phyloP scores from a whole-genome alignment of 148 eudicot species.

The Rhododendron kiyosumense region DNA sequence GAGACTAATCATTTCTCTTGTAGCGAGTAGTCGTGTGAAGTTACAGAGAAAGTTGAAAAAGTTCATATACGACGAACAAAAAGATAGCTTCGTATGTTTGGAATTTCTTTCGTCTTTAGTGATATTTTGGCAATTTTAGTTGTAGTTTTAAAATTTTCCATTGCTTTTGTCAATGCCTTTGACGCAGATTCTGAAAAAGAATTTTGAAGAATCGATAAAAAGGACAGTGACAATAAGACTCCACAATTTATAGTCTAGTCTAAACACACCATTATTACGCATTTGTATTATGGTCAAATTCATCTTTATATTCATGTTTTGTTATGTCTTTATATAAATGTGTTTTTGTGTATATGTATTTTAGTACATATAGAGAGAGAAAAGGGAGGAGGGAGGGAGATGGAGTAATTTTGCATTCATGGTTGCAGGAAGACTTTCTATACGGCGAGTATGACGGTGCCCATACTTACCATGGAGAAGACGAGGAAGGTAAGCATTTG shows the following conservation, averaged over 20 bases:
- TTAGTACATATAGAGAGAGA: background rate
- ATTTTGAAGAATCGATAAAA: background rate
- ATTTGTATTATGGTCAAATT: background rate
- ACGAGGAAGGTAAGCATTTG: conserved; percentile 46
- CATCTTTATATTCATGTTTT: background rate
- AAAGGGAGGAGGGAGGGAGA: background rate
- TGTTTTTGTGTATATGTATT: background rate
- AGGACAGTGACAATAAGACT: background rate
- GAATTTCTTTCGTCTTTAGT: background rate
- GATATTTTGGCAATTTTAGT: background rate
- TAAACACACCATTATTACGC: background rate
- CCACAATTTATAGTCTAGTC: background rate
- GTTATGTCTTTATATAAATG: background rate
- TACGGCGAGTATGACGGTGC: conserved; percentile 72
- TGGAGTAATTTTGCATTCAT: conserved; percentile 1
- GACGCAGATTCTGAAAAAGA: background rate
- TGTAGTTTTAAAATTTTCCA: background rate
- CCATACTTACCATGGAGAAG: conserved; percentile 66
- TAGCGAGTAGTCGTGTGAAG: background rate
- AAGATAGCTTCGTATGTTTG: background rate
- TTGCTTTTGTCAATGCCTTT: background rate
- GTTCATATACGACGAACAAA: no score
- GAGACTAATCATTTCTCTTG: background rate
- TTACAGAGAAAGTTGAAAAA: background rate
- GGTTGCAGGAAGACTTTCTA: conserved; percentile 63